These are phyloP conservation scores for Eutrema japonicum DNA, from an alignment of 345 rosid genomes.

Conservation along the genomic window DNA sequence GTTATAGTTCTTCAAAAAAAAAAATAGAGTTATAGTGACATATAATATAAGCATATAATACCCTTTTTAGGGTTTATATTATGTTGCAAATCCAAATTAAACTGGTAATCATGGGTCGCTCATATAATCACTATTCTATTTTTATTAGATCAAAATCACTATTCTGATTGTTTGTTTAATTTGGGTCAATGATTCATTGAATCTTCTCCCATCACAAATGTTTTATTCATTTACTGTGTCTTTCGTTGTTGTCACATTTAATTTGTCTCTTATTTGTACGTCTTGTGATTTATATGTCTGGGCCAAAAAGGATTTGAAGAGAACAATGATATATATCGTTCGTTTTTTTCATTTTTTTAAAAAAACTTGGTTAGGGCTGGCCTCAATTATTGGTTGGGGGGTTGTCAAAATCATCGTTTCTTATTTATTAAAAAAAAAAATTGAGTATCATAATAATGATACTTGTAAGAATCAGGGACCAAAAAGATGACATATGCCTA, in stretches of 20 bases:
- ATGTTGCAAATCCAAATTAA: slow-evolving; percentile 9
- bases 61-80: slow-evolving; percentile 23
- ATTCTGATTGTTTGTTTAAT: neutral
- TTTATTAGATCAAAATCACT: neutral
- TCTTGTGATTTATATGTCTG: slow-evolving; percentile 38
- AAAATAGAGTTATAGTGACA: neutral
- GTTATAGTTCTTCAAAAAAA: neutral
- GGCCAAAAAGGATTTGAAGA: slow-evolving; percentile 26
- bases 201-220: slow-evolving; percentile 19
- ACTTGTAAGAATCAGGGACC: slow-evolving; percentile 43
- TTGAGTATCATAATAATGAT: slow-evolving; percentile 32
- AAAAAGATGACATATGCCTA: slow-evolving; percentile 44
- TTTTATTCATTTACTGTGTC: slow-evolving; percentile 28
- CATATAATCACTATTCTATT: neutral
- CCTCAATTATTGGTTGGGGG: slow-evolving; percentile 39
- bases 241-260: slow-evolving; percentile 4
- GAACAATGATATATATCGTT: slow-evolving; percentile 30
- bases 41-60: slow-evolving; percentile 1
- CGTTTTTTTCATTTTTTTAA: neutral
- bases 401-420: slow-evolving; percentile 35
- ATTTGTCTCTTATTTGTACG: slow-evolving; percentile 34
- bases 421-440: neutral
- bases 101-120: slow-evolving; percentile 5
- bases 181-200: slow-evolving; percentile 15
- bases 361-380: slow-evolving; percentile 24